Evolutionary conservation across 2,329 filamentous ascomycete genomes (phyloP), one percentile per base, ranked within the genome.

Genomic region (Hypoxylon sp.): DNA sequence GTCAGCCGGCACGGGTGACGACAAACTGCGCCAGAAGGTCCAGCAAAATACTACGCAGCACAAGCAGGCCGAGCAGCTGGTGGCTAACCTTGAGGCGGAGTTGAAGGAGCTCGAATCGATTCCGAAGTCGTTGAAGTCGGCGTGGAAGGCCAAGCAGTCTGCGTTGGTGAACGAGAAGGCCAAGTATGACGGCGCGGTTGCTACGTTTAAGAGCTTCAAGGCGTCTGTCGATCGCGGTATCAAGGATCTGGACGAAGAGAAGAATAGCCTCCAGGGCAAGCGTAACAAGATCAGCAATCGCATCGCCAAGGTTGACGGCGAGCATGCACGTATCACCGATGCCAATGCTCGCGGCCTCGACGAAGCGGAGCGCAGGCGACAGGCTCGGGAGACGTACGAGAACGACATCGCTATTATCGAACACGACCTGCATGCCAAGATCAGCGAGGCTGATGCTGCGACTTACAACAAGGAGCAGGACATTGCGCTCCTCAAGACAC

Each of bases 21-120:
- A 93, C 69, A 88, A 90, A 70, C 83, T 88, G 67, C 83, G 85
- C 64, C 88, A 91, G 70, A 90, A 91, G 72, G 85, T 90, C 41
- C 83, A 87, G 60, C 90, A 93, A 73, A 88, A 91, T 70, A 86
- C 84, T 54, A 89, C 89, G 53, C 88, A 90, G 71, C 88, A 89
- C 74, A 85, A 86, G 55, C 89, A 85, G 69, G 81, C 82, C 2
- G 82, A 84, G 49, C 78, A 79, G 21, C 87, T 88, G 26, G 80
- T 82, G 24, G 75, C 77, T 38, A 77, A 80, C 42, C 76, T 90
- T 20, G 77, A 79, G 49, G 70, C 75, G 8, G 81, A 91, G 58
- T 82, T 90, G n/a, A 87, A 86, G 67, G 81, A 83, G 23, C 78
- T 89, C 47, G 87, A 87, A 56, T 80, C 79, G 13, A 79, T 89